Base-by-base conservation (phyloP, 2,329 filamentous ascomycete genomes). In the Fusarium penzigii region DNA sequence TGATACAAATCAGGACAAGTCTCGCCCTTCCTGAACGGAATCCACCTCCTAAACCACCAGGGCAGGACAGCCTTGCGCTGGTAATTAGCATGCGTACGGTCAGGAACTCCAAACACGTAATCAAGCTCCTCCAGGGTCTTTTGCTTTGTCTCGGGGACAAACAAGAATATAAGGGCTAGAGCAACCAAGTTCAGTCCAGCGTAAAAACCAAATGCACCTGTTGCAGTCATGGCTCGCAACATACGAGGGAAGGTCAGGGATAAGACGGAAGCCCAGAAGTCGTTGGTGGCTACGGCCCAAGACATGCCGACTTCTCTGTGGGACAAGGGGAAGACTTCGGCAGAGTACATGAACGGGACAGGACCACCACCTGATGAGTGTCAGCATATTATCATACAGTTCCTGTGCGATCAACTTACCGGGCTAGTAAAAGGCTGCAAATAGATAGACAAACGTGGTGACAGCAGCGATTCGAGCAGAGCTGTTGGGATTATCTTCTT, bases 91-190 rank as follows among this genome's bases (percentile, higher is more conserved):
- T 76, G 75, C 42, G 68, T 73, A 51, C 65, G 61, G 46, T 66
- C 68, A 14, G 72, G 69, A 8, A 78, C 75, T 1, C 68, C 70
- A 49, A 78, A 79, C 32, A 79, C 73, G 34, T 75, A 75, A 64
- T 80, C 77, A 9, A 80, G 73, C 50, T 80, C 78, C 53, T 80
- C 78, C 1, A 80, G 69, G 0, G 77, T 79, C 48, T 75, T 72
- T 38, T 78, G 75, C 65, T 79, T 79, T 2, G 78, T 80, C 64
- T 80, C 78, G 0, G 77, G 78, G 0, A 80, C 72, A 45, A 78
- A 72, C 29, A 78, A 69, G 54, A 79, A 78, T 55, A 79, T 79
- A 56, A 80, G 69, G 39, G 71, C 49, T 62, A 78, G 72, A 0
- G 76, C 77, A 0, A 77, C 62, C 1, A 76, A 40, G 55, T 80